Conservation (phyloP, 176 grass and related monocot genomes). For the Thalia dealbata region DNA sequence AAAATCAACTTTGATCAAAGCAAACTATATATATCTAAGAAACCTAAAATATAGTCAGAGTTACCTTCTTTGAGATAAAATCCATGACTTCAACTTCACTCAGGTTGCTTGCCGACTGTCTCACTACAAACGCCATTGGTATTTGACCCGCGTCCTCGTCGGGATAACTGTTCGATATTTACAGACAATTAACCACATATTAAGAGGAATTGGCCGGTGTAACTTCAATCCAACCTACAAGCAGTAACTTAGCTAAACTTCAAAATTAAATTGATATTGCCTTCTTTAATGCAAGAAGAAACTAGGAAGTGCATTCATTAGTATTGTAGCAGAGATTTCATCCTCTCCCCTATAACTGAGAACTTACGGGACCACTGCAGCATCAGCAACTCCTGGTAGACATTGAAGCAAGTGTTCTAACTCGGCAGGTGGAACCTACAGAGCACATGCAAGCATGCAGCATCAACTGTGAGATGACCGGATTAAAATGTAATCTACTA, state of each 20-base stretch:
- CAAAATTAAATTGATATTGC: neutral
- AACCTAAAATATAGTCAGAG: neutral
- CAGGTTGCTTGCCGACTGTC: slow-evolving; percentile 8
- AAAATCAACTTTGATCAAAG: too few relatives aligned
- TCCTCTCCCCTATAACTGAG: too few relatives aligned
- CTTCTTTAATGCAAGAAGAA: neutral
- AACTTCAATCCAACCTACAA: too few relatives aligned
- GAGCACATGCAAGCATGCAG: neutral
- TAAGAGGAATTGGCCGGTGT: too few relatives aligned
- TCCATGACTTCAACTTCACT: slow-evolving; percentile 17
- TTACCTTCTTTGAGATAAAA: slow-evolving; percentile 21
- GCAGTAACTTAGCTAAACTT: too few relatives aligned
- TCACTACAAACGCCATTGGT: slow-evolving; percentile 27
- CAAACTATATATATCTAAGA: too few relatives aligned
- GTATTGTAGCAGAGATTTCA: too few relatives aligned
- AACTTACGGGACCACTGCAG: slow-evolving; percentile 31
- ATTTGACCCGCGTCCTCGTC: slow-evolving; percentile 27
- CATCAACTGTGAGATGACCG: neutral
- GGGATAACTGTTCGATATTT: slow-evolving; percentile 11
- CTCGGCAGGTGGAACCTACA: slow-evolving; percentile 38
- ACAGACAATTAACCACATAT: neutral
- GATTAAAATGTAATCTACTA: neutral
- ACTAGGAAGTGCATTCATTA: neutral
- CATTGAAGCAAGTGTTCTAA: slow-evolving; percentile 29
- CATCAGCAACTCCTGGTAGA: slow-evolving; percentile 23